Evolutionary conservation across 2,329 filamentous ascomycete species (phyloP), one percentile per base, ranked within the genome.

Genomic region (Xylaria sp.): DNA sequence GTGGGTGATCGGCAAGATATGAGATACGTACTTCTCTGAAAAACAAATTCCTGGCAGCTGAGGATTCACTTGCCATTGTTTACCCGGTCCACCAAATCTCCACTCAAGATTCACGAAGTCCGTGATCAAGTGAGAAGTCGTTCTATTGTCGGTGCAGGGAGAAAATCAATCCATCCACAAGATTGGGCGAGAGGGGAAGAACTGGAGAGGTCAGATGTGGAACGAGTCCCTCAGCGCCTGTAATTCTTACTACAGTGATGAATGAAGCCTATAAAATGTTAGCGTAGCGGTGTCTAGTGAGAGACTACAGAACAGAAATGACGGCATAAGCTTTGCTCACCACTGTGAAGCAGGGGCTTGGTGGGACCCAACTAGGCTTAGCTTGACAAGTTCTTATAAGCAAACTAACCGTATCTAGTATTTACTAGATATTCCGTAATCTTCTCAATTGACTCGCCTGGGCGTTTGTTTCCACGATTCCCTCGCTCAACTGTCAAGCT

Each of bases 21-120:
- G 61, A 35, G 64, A 13, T 6, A 72, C 71, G 34, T 65, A 72
- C 71, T 67, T 72, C 65, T 65, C 68, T 66, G 62, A 73, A 73
- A 59, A 73, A 70, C 2, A 68, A 66, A 59, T 69, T 72, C 57
- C 70, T 67, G 2, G 67, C 58, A 30, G 62, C 46, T 16, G 68
- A 67, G 46, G 61, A 55, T 50, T 63, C 55, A 60, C 48, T 59
- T 16, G 66, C 63, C 70, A 72, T 72, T 30, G 65, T 63, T 50
- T 18, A 50, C 23, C 30, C 10, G 23, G 53, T 55, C 62, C 59
- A 59, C 64, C 54, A 30, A 30, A 30, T 30, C 23, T 23, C 23
- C 23, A 30, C 2, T 30, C 23, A 30, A 30, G 23, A 4, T 30
- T 4, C 23, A 42, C 30, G 3, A 48, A 37, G 47, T 2, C 39